These are phyloP conservation scores for Lumnitzera racemosa DNA, from an alignment of 345 rosid genomes.

Conservation along the genomic window DNA sequence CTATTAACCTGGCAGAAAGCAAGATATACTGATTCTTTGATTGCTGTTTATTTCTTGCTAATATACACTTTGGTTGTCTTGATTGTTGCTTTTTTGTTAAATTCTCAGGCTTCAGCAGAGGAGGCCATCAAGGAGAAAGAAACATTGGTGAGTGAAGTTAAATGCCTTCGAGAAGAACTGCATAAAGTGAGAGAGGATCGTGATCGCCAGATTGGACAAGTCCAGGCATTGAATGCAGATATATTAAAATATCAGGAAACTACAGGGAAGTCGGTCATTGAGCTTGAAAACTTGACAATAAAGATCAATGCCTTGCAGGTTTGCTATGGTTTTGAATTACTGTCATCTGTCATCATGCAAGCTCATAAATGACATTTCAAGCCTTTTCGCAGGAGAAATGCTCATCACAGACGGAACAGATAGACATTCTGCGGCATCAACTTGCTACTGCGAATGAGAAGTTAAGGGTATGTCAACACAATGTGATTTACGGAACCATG, in stretches of 20 bases:
- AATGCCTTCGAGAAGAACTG: conserved; percentile 67
- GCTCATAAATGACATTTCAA: too few species aligned
- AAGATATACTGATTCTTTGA: background rate
- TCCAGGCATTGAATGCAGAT: conserved; percentile 53
- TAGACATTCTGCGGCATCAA: conserved; percentile 49
- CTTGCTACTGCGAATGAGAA: conserved; percentile 68
- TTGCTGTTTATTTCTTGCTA: background rate
- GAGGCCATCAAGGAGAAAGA: conserved; percentile 69
- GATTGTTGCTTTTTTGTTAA: background rate
- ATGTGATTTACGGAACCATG: background rate
- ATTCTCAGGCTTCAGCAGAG: conserved; percentile 56
- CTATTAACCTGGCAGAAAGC: too few species aligned
- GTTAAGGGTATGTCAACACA: conserved; percentile 43
- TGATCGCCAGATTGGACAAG: conserved; percentile 54
- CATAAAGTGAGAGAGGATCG: conserved; percentile 86
- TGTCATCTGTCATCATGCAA: too few species aligned
- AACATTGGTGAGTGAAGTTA: conserved; percentile 48
- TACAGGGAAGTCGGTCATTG: conserved; percentile 62
- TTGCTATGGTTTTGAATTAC: conserved; percentile 8
- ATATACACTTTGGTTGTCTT: background rate
- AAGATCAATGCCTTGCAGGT: conserved; percentile 79
- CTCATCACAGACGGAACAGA: conserved; percentile 65
- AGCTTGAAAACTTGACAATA: conserved; percentile 49
- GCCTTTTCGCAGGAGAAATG: conserved; percentile 59
- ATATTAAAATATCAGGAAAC: conserved; percentile 51